A percentile compares a stretch with the other conserved stretches of the same genome.
Conservation (phyloP, 2,329 filamentous ascomycete species). For the Aspergillus eucalypticola region DNA sequence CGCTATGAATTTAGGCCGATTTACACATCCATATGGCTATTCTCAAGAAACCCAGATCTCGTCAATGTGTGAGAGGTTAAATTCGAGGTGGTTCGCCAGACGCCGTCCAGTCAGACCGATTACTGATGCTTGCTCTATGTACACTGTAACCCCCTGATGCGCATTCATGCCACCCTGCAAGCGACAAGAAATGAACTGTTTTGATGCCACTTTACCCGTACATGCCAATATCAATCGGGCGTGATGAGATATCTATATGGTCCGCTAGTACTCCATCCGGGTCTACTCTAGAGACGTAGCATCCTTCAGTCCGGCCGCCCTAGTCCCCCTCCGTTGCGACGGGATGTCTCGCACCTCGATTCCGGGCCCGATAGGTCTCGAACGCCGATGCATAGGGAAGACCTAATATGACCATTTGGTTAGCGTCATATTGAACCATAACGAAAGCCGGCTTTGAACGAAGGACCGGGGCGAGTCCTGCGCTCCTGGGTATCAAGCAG, state of each 20-base stretch:
- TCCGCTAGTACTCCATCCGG: neutral
- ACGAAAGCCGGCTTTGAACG: neutral
- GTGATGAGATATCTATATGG: conserved; percentile 10
- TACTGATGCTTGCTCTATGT: conserved; percentile 36
- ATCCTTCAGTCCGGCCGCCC: conserved; percentile 60
- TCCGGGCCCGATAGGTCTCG: conserved; percentile 73
- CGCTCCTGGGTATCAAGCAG: neutral
- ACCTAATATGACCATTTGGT: conserved; percentile 43
- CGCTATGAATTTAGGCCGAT: no score
- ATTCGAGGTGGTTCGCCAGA: conserved; percentile 27
- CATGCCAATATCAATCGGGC: conserved; percentile 2
- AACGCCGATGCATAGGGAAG: conserved; percentile 61
- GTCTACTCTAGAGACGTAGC: conserved; percentile 67
- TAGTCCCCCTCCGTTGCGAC: conserved; percentile 53
- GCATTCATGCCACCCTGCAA: conserved; percentile 1
- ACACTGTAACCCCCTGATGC: conserved; percentile 24
- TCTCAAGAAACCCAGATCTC: no score
- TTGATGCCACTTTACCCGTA: neutral
- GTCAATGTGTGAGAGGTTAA: neutral
- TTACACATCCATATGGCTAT: no score
- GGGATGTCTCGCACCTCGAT: conserved; percentile 75
- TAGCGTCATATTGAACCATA: conserved; percentile 1
- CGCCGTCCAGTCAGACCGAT: conserved; percentile 30
- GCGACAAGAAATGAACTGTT: neutral
- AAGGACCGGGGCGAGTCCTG: neutral